Conservation (phyloP, 495 filamentous ascomycete genomes). For the Evansstolkia leycettana region DNA sequence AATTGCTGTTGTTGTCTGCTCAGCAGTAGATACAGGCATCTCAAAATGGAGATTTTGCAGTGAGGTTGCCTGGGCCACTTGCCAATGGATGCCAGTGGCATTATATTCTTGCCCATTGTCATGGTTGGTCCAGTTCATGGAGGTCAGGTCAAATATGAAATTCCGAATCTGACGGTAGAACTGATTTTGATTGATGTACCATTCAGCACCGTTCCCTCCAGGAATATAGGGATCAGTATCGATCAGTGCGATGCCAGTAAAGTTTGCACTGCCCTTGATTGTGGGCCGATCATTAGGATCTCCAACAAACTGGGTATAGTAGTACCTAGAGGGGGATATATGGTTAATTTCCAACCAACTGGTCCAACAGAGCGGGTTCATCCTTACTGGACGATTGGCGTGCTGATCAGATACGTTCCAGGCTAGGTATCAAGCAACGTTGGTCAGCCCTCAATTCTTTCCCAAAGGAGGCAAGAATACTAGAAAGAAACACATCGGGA, state of each 20-base stretch:
- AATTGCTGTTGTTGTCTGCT: neutral
- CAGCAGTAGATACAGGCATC: conserved; percentile 35
- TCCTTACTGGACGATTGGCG: conserved; percentile 55
- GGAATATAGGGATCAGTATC: conserved; percentile 72
- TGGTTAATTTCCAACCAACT: too few relatives aligned
- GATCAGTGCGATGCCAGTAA: conserved; percentile 79
- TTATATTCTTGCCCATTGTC: conserved; percentile 1
- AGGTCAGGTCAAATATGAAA: conserved; percentile 77
- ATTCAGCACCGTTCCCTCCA: conserved; percentile 43
- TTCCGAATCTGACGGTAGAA: conserved; percentile 97
- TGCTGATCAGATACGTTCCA: conserved; percentile 61
- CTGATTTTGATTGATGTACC: conserved; percentile 95
- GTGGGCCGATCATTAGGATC: conserved; percentile 59
- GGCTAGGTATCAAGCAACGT: too few relatives aligned
- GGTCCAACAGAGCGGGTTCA: too few relatives aligned
- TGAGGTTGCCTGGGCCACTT: conserved; percentile 89
- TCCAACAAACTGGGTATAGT: conserved; percentile 73
- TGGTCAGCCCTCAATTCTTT: too few relatives aligned
- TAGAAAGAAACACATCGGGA: too few relatives aligned
- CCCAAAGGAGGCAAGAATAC: too few relatives aligned
- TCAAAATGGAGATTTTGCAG: conserved; percentile 85
- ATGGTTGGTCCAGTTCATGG: conserved; percentile 48
- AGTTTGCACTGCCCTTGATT: conserved; percentile 60
- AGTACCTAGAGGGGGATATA: too few relatives aligned
- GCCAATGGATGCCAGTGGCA: conserved; percentile 83